Conservation (phyloP, 2,329 filamentous ascomycete genomes). For the Alternaria sp. region DNA sequence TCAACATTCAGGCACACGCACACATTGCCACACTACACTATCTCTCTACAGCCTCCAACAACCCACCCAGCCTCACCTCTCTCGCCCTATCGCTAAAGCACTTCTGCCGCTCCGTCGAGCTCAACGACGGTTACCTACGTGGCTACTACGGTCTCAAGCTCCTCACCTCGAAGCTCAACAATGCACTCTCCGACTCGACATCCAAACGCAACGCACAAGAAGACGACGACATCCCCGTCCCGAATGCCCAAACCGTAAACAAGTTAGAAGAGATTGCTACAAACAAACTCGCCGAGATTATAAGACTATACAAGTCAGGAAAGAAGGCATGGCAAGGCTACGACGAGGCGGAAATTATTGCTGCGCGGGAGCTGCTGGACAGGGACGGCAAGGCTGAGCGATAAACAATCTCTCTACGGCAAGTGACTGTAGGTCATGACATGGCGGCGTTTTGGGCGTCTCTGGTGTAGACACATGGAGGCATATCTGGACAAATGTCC, state of each 20-base stretch:
- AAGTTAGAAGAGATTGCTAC: constrained; percentile 78
- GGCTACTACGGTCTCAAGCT: constrained; percentile 92
- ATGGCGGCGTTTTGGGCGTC: constrained; percentile 19
- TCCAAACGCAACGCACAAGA: constrained; percentile 39
- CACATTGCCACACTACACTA: constrained; percentile 84
- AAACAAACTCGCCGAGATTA: constrained; percentile 78
- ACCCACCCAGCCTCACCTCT: constrained; percentile 46
- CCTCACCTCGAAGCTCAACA: constrained; percentile 59
- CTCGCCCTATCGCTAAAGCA: constrained; percentile 80
- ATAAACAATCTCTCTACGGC: constrained; percentile 8
- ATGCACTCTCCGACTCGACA: constrained; percentile 41
- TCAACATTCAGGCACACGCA: constrained; percentile 75
- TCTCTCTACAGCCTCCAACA: constrained; percentile 62
- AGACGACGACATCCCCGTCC: constrained; percentile 58
- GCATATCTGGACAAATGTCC: constrained; percentile 5
- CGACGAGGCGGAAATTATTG: constrained; percentile 74
- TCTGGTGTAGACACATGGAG: constrained; percentile 9
- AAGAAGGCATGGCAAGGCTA: constrained; percentile 77
- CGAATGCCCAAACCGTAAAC: constrained; percentile 67
- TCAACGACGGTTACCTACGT: constrained; percentile 91
- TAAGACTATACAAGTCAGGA: constrained; percentile 68
- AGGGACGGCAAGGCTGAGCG: constrained; percentile 54
- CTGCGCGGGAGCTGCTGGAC: constrained; percentile 73
- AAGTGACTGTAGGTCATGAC: neutral
- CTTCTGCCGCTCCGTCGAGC: constrained; percentile 89